Evolutionary conservation across 2,329 filamentous ascomycete genomes (phyloP).

Genomic region (Venturia effusa): DNA sequence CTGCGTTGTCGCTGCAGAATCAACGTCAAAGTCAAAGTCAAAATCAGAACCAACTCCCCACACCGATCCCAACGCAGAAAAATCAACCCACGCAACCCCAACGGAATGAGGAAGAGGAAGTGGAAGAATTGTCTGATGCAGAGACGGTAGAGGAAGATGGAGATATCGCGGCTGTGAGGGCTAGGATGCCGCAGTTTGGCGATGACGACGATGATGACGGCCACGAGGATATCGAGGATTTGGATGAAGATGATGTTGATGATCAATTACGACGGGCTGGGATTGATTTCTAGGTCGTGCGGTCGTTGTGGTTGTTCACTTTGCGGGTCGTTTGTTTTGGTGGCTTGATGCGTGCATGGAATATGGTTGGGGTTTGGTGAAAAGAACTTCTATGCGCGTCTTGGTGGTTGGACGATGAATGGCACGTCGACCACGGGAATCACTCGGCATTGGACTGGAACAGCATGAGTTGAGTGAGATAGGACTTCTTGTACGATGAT

Average conservation of each 20-base stretch:
- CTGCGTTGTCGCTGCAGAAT: background rate
- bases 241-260: constrained; percentile 3
- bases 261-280: background rate
- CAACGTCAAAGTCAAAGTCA: no score
- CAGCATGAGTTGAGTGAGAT: no score
- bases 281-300: background rate
- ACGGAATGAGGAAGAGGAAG: background rate
- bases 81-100: background rate
- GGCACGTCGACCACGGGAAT: no score
- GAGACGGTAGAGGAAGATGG: constrained; percentile 7
- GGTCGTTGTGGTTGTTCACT: no score
- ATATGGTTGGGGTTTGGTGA: no score
- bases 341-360: no score
- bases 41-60: background rate
- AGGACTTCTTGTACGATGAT: no score
- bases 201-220: background rate
- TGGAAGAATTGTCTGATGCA: constrained; percentile 6
- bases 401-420: no score
- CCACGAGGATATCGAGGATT: background rate
- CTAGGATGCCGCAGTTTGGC: background rate
- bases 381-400: no score
- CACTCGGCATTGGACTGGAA: no score
- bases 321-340: no score
- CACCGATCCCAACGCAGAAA: background rate
- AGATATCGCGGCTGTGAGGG: background rate